These are phyloP conservation scores for Auricularia cornea DNA, from an alignment of 768 basidiomycete genomes.

Conservation along the genomic window DNA sequence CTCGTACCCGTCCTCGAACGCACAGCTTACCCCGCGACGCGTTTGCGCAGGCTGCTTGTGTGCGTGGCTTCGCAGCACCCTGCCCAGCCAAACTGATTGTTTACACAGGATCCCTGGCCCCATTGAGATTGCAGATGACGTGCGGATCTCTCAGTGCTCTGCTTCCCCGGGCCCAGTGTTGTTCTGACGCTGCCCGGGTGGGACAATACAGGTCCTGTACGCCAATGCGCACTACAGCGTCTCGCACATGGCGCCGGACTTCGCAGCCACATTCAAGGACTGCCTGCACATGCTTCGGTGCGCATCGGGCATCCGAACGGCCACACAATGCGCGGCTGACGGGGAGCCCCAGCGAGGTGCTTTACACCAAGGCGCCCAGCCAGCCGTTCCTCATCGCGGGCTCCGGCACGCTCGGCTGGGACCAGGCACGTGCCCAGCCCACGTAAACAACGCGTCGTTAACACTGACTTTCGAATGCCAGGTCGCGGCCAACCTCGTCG, in stretches of 20 bases:
- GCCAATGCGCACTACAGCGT: constrained; percentile 91
- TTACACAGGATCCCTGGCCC: constrained; percentile 41
- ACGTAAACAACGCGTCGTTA: background rate
- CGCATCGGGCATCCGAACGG: constrained; percentile 13
- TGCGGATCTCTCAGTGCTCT: constrained; percentile 15
- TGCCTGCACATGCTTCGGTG: constrained; percentile 78
- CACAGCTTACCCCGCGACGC: background rate
- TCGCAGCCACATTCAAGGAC: constrained; percentile 82
- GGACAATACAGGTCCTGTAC: constrained; percentile 56
- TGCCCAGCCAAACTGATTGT: background rate
- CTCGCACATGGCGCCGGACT: constrained; percentile 84
- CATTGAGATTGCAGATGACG: constrained; percentile 55
- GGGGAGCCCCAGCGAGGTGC: constrained; percentile 45
- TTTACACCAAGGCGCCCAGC: constrained; percentile 58
- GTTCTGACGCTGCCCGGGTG: background rate
- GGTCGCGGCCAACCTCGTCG: constrained; percentile 88
- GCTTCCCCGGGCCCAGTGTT: background rate
- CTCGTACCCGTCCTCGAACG: background rate
- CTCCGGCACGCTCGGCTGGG: constrained; percentile 95
- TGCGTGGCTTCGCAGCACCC: constrained; percentile 5
- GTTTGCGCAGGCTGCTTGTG: constrained; percentile 14
- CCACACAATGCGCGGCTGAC: no score
- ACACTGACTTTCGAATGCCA: constrained; percentile 18
- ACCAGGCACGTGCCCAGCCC: constrained; percentile 49
- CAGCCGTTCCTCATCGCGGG: constrained; percentile 95